A percentile compares a stretch with the other conserved stretches of the same genome.
Conservation (phyloP, 2,329 filamentous ascomycete species). For the Arthroderma sp. region DNA sequence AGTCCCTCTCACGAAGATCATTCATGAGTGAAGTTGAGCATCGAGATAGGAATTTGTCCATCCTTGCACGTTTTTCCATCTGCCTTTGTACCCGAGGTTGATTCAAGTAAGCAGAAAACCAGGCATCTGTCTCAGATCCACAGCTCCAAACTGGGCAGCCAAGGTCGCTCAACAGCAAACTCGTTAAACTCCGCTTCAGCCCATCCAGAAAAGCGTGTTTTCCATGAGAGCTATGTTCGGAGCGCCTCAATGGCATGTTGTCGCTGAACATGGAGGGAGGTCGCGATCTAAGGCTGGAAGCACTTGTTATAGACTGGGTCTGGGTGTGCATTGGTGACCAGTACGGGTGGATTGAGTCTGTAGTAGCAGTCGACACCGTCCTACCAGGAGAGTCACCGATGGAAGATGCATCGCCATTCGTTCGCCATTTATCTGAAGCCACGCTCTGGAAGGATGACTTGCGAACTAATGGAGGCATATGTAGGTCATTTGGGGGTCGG, state of each 20-base stretch:
- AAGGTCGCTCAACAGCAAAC: slow-evolving; percentile 76
- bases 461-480: slow-evolving; percentile 30
- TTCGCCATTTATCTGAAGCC: slow-evolving; percentile 53
- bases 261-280: slow-evolving; percentile 33
- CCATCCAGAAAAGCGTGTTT: slow-evolving; percentile 69
- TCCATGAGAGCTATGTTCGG: slow-evolving; percentile 43
- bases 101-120: slow-evolving; percentile 53
- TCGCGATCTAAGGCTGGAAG: slow-evolving; percentile 44
- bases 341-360: slow-evolving; percentile 67
- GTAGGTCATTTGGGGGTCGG: slow-evolving; percentile 23
- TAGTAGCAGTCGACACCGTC: slow-evolving; percentile 58
- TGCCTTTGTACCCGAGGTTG: slow-evolving; percentile 34
- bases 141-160: slow-evolving; percentile 74
- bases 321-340: slow-evolving; percentile 76
- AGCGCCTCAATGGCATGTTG: slow-evolving; percentile 23
- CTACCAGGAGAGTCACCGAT: slow-evolving; percentile 46
- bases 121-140: slow-evolving; percentile 84
- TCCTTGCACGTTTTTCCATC: slow-evolving; percentile 29
- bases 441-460: slow-evolving; percentile 60
- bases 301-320: slow-evolving; percentile 50
- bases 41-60: slow-evolving; percentile 30
- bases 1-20: not conserved
- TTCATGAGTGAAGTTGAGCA: slow-evolving; percentile 13
- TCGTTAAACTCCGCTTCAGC: slow-evolving; percentile 66
- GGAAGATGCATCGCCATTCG: slow-evolving; percentile 50